A percentile compares a stretch with the other conserved stretches of the same genome.
These are phyloP conservation scores for Phytophthora sp. DNA, from an alignment of 352 stramenopile genomes.

Conservation along the genomic window DNA sequence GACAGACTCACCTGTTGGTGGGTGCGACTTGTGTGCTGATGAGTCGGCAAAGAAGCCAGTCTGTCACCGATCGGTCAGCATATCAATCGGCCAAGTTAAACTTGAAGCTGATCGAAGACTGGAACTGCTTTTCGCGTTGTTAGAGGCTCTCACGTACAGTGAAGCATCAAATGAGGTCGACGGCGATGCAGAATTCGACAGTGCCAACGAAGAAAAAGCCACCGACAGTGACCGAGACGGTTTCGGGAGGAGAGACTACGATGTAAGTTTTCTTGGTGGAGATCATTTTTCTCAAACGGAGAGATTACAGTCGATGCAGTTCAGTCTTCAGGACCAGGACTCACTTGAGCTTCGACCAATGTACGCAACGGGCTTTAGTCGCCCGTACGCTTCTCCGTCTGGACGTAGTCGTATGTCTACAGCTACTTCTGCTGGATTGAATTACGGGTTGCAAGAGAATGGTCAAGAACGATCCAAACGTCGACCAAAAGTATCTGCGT, in stretches of 20 bases:
- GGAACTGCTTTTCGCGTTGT: conserved; percentile 79
- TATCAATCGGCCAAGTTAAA: conserved; percentile 85
- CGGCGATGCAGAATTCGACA: conserved; percentile 29
- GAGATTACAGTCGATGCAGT: conserved; percentile 68
- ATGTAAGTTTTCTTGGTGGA: conserved; percentile 34
- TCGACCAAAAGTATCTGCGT: conserved; percentile 51
- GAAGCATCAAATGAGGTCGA: conserved; percentile 40
- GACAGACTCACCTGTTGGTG: conserved; percentile 35
- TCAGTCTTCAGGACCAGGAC: conserved; percentile 65
- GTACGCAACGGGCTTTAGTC: conserved; percentile 71
- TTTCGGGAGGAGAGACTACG: conserved; percentile 29
- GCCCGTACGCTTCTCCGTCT: conserved; percentile 54
- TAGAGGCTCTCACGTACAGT: conserved; percentile 70
- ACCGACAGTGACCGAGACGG: conserved; percentile 30
- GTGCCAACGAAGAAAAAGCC: conserved; percentile 38
- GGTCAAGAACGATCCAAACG: conserved; percentile 41
- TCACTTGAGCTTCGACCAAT: conserved; percentile 58
- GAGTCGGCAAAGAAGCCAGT: conserved; percentile 60
- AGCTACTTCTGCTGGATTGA: conserved; percentile 62
- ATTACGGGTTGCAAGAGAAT: conserved; percentile 32
- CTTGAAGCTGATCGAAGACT: conserved; percentile 84
- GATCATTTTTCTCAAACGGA: conserved; percentile 52
- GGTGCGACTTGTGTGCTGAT: conserved; percentile 70
- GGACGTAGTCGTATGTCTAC: conserved; percentile 74
- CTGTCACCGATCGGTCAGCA: conserved; percentile 66